A percentile compares a stretch with the other conserved stretches of the same genome.
phyloP scores from a whole-genome alignment of 331 rosid species.

The Spiraea crenata region DNA sequence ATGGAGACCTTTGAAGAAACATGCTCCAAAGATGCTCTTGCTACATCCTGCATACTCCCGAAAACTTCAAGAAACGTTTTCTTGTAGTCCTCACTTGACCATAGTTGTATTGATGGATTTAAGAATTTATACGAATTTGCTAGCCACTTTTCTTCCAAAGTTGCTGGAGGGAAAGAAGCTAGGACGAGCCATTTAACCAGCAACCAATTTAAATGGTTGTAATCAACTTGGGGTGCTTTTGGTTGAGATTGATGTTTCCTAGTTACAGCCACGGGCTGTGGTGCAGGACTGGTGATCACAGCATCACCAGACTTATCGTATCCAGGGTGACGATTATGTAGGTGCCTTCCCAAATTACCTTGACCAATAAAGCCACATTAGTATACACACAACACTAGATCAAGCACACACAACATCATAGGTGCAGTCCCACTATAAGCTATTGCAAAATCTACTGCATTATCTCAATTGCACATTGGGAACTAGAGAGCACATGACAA shows the following conservation, averaged over 20 bases:
- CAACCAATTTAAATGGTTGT: constrained; percentile 91
- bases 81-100: constrained; percentile 72
- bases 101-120: constrained; percentile 76
- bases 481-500: constrained; percentile 3
- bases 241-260: constrained; percentile 72
- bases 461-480: constrained; percentile 1
- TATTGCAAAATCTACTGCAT: background rate
- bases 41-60: constrained; percentile 83
- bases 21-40: constrained; percentile 63
- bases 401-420: constrained; percentile 4
- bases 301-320: constrained; percentile 78
- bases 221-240: constrained; percentile 64
- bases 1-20: constrained; percentile 78
- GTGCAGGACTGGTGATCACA: constrained; percentile 38
- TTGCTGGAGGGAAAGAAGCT: constrained; percentile 83
- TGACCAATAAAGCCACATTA: constrained; percentile 27
- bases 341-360: constrained; percentile 97
- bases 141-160: constrained; percentile 82
- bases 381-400: no score
- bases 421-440: background rate
- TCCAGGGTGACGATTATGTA: constrained; percentile 88
- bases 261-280: constrained; percentile 39
- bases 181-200: constrained; percentile 78
- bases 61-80: constrained; percentile 67
- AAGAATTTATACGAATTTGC: constrained; percentile 77